A percentile compares a stretch with the other conserved stretches of the same genome.
Evolutionary conservation across 2,329 filamentous ascomycete genomes (phyloP).

Genomic region (Nemania serpens): DNA sequence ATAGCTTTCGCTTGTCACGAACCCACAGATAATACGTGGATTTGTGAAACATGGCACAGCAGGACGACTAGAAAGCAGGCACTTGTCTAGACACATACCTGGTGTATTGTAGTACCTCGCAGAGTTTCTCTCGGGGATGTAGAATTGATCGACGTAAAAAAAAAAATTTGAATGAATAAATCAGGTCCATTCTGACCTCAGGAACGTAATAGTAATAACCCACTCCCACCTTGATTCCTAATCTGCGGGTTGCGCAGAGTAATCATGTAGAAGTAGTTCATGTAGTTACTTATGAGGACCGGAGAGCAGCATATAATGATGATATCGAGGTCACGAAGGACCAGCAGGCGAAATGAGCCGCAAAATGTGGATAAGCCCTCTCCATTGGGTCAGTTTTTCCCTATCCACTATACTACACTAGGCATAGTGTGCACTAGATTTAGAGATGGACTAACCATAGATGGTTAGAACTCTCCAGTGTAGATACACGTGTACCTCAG

Average conservation of each 20-base stretch:
- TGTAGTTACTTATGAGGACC: too few species aligned
- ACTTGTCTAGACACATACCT: not conserved
- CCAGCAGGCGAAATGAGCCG: conserved; percentile 2
- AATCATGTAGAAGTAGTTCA: not conserved
- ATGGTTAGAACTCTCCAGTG: too few species aligned
- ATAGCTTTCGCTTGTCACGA: conserved; percentile 1
- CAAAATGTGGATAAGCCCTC: conserved; percentile 11
- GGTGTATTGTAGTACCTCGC: not conserved
- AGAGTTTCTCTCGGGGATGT: not conserved
- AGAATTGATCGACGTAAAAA: not conserved
- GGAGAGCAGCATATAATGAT: not conserved
- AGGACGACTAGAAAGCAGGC: not conserved
- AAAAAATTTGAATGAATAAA: not conserved
- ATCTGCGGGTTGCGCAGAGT: not conserved
- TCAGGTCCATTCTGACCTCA: too few species aligned
- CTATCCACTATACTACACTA: too few species aligned
- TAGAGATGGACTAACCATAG: too few species aligned
- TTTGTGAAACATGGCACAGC: conserved; percentile 26
- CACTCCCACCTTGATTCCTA: too few species aligned
- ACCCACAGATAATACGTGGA: conserved; percentile 16
- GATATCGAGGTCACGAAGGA: not conserved
- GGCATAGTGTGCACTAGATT: too few species aligned
- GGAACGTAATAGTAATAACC: too few species aligned
- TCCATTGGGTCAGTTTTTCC: not conserved
- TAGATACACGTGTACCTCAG: too few species aligned